Percentiles rank a stretch among this genome's conserved stretches.
Conservation (phyloP, 495 filamentous ascomycete genomes). For the Penicillium argentinense region DNA sequence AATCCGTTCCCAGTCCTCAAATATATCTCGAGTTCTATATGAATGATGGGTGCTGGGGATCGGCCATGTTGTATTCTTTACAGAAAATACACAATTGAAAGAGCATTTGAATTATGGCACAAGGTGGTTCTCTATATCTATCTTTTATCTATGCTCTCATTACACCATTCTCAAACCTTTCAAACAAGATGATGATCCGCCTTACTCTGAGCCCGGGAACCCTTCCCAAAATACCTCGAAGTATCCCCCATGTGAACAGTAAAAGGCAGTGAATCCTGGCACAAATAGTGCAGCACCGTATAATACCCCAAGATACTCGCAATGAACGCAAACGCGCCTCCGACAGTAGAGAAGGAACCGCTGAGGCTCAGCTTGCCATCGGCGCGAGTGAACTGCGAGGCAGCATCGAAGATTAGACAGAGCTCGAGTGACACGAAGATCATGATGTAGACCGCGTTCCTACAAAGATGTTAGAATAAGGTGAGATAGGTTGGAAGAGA, state of each 20-base stretch:
- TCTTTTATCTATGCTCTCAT: no score
- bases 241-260: not conserved
- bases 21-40: no score
- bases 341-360: not conserved
- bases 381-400: not conserved
- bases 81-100: no score
- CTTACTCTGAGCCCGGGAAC: not conserved
- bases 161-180: no score
- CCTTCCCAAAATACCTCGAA: not conserved
- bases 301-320: not conserved
- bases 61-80: no score
- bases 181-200: not conserved
- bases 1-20: no score
- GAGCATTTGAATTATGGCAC: no score
- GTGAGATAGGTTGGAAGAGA: not conserved
- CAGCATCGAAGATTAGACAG: constrained; percentile 15
- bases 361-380: not conserved
- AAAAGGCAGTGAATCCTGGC: not conserved
- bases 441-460: constrained; percentile 15
- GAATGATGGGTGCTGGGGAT: no score
- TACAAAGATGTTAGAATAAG: constrained; percentile 1
- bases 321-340: not conserved
- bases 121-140: no score
- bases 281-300: not conserved
- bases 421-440: constrained; percentile 16